These are phyloP conservation scores for Arthroderma uncinatum DNA, from an alignment of 2,329 filamentous ascomycete genomes.

Conservation along the genomic window DNA sequence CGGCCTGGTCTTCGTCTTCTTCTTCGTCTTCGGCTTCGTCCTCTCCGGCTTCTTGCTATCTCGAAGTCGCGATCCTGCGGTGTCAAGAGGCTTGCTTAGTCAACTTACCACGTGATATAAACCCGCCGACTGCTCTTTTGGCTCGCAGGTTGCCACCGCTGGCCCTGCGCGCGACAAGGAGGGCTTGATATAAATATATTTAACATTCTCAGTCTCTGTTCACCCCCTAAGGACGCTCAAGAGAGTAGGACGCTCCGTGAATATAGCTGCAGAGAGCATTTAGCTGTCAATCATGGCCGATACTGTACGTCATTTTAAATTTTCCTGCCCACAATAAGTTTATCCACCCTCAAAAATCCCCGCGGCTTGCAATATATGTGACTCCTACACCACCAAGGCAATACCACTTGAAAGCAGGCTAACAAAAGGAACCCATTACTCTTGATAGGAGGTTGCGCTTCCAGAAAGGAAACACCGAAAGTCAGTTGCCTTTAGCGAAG, in stretches of 20 bases:
- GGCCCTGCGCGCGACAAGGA: not conserved
- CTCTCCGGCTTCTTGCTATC: not conserved
- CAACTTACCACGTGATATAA: not conserved
- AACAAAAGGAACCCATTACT: conserved; percentile 17
- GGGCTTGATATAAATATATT: not conserved
- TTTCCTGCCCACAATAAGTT: conserved; percentile 19
- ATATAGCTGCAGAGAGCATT: not conserved
- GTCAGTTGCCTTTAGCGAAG: conserved; percentile 86
- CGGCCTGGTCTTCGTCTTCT: not conserved
- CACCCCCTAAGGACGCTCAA: not conserved
- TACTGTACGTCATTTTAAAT: conserved; percentile 32
- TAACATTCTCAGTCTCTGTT: not conserved
- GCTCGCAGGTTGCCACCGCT: not conserved
- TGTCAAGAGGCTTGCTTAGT: not conserved
- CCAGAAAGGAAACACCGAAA: conserved; percentile 58
- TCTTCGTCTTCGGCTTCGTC: not conserved
- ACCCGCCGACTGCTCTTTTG: not conserved
- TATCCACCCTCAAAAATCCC: conserved; percentile 18
- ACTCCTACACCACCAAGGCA: not conserved
- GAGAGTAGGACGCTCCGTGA: not conserved
- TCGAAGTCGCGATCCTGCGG: not conserved
- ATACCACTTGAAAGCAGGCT: not conserved
- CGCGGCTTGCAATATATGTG: not conserved
- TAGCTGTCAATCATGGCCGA: conserved; percentile 29
- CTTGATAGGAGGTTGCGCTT: conserved; percentile 29